phyloP scores from a whole-genome alignment of 768 basidiomycete species.

The Boletellus ananiceps region DNA sequence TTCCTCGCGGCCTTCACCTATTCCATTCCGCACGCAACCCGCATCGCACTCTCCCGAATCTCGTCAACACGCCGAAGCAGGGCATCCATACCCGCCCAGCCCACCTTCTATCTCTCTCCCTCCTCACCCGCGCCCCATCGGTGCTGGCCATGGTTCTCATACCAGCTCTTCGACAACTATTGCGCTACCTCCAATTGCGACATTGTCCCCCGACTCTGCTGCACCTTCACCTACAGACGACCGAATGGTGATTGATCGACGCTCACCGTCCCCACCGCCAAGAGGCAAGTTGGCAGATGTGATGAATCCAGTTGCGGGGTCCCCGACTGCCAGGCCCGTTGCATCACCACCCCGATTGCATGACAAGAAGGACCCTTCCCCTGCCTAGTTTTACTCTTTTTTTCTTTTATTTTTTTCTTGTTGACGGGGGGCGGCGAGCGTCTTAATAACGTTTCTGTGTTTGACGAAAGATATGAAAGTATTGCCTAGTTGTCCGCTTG shows the following conservation, averaged over 20 bases:
- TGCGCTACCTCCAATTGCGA: slow-evolving; percentile 66
- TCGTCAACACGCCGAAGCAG: slow-evolving; percentile 38
- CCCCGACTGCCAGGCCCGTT: slow-evolving; percentile 48
- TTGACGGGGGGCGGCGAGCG: slow-evolving; percentile 1
- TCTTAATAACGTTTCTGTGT: neutral
- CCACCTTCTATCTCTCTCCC: slow-evolving; percentile 60
- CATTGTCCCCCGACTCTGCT: slow-evolving; percentile 57
- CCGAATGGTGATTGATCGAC: slow-evolving; percentile 33
- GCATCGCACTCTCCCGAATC: slow-evolving; percentile 66
- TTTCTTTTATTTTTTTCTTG: slow-evolving; percentile 14
- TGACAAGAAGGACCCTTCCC: slow-evolving; percentile 31
- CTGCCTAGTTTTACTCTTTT: slow-evolving; percentile 12
- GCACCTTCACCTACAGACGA: slow-evolving; percentile 49
- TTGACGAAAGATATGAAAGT: slow-evolving; percentile 20
- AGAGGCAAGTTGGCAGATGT: slow-evolving; percentile 52
- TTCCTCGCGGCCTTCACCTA: slow-evolving; percentile 64
- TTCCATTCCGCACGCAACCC: slow-evolving; percentile 69
- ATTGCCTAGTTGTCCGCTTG: slow-evolving; percentile 9
- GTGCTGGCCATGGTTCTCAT: slow-evolving; percentile 44
- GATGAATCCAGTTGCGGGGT: slow-evolving; percentile 45
- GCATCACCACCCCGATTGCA: slow-evolving; percentile 49
- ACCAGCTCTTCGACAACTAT: slow-evolving; percentile 36
- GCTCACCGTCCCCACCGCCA: slow-evolving; percentile 47
- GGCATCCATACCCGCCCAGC: slow-evolving; percentile 39
- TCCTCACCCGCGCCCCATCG: slow-evolving; percentile 71